Evolutionary conservation across 2,329 filamentous ascomycete species (phyloP).

Genomic region (Aspergillus ochraceoroseus): DNA sequence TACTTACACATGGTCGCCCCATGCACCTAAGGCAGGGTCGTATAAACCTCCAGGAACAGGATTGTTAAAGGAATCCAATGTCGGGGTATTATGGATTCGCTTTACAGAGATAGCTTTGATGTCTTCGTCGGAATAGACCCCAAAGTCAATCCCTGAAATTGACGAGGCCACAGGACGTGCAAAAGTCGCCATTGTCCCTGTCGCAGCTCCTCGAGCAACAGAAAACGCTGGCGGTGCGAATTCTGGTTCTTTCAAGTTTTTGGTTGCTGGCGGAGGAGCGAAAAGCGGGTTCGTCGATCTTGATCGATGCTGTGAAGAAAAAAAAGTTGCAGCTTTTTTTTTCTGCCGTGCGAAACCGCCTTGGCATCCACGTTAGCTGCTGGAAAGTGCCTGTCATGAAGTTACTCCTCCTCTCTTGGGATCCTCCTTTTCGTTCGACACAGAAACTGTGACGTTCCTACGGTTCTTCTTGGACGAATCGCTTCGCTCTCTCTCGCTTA

Average conservation of each 20-base stretch:
- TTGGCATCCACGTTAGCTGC: constrained; percentile 17
- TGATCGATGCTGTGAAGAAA: constrained; percentile 25
- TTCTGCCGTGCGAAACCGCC: constrained; percentile 39
- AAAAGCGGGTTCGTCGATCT: constrained; percentile 29
- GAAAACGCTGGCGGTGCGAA: constrained; percentile 30
- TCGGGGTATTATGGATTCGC: constrained; percentile 84
- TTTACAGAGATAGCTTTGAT: constrained; percentile 88
- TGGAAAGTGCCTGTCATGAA: no score
- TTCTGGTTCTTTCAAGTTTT: constrained; percentile 12
- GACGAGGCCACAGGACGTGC: constrained; percentile 75
- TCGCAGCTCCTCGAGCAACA: constrained; percentile 34
- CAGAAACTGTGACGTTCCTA: neutral
- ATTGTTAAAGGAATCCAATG: constrained; percentile 89
- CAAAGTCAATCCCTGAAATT: constrained; percentile 84
- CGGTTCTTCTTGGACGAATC: neutral
- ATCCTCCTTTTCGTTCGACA: constrained; percentile 5
- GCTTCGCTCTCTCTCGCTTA: neutral
- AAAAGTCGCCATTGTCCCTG: constrained; percentile 43
- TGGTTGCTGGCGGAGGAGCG: constrained; percentile 19
- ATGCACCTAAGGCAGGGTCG: constrained; percentile 84
- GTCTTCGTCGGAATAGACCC: constrained; percentile 73
- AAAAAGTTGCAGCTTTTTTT: constrained; percentile 37
- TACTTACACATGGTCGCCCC: constrained; percentile 73
- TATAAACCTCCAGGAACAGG: constrained; percentile 88
- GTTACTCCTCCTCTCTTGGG: no score